Percentiles rank a stretch among this genome's conserved stretches.
Evolutionary conservation across 495 filamentous ascomycete species (phyloP).

Genomic region (Penicillium lagena): DNA sequence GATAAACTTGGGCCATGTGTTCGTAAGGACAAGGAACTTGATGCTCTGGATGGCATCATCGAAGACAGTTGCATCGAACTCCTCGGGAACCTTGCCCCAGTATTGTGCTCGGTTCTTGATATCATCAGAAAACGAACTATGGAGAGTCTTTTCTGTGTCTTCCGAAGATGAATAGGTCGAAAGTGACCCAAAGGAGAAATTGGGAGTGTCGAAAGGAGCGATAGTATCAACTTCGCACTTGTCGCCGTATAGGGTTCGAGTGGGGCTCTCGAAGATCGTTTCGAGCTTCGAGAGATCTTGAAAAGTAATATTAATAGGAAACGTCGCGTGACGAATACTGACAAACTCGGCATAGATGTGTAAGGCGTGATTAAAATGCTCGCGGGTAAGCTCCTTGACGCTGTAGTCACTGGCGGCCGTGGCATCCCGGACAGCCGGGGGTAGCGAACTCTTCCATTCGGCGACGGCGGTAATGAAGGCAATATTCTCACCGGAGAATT

Average conservation of each 20-base stretch:
- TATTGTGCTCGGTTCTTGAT: slow-evolving; percentile 25
- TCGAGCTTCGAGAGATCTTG: slow-evolving; percentile 42
- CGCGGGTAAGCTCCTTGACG: slow-evolving; percentile 22
- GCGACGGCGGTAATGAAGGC: slow-evolving; percentile 54
- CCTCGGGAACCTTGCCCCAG: slow-evolving; percentile 37
- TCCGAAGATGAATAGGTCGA: slow-evolving; percentile 13
- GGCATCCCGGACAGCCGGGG: slow-evolving; percentile 11
- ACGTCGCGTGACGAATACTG: slow-evolving; percentile 48
- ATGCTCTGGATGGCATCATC: slow-evolving; percentile 53
- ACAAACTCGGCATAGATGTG: slow-evolving; percentile 54
- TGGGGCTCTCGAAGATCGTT: slow-evolving; percentile 39
- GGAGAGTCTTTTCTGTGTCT: slow-evolving; percentile 15
- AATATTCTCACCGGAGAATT: slow-evolving; percentile 65
- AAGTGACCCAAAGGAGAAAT: slow-evolving; percentile 9
- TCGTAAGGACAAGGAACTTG: slow-evolving; percentile 63
- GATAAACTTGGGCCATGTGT: slow-evolving; percentile 66
- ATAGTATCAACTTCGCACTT: slow-evolving; percentile 19
- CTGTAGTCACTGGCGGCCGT: slow-evolving; percentile 8
- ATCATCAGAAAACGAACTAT: slow-evolving; percentile 3
- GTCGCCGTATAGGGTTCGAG: slow-evolving; percentile 27
- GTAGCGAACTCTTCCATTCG: slow-evolving; percentile 42
- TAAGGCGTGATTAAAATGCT: slow-evolving; percentile 46
- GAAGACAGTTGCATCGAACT: slow-evolving; percentile 49
- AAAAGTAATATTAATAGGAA: slow-evolving; percentile 57
- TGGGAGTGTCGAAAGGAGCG: slow-evolving; percentile 22